phyloP scores from a whole-genome alignment of 2,329 filamentous ascomycete species.

The Didymella exigua region DNA sequence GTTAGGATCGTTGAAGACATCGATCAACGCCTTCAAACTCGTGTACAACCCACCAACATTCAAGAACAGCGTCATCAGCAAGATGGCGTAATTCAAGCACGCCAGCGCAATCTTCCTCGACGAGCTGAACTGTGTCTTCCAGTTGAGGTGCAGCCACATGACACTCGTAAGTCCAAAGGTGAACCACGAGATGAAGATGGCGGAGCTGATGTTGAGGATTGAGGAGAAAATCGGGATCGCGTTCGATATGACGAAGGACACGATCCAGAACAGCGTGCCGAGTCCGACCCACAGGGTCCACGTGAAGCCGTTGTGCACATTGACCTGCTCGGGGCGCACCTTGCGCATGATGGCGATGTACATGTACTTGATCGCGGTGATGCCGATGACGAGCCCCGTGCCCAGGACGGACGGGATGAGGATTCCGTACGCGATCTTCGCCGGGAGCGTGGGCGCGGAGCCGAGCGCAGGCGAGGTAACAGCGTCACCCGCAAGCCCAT shows the following conservation, averaged over 20 bases:
- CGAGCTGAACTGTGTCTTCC: conserved; percentile 36
- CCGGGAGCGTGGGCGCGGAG: conserved; percentile 61
- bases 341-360: conserved; percentile 65
- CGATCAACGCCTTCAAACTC: conserved; percentile 34
- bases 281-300: conserved; percentile 70
- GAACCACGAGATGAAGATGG: conserved; percentile 70
- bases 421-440: conserved; percentile 70
- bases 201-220: conserved; percentile 64
- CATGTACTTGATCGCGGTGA: conserved; percentile 69
- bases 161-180: conserved; percentile 56
- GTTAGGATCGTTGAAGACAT: conserved; percentile 36
- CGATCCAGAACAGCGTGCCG: conserved; percentile 58
- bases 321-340: conserved; percentile 30
- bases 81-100: conserved; percentile 52
- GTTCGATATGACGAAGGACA: conserved; percentile 52
- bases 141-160: conserved; percentile 57
- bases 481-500: conserved; percentile 65
- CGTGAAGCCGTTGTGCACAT: conserved; percentile 55
- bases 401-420: conserved; percentile 73
- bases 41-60: conserved; percentile 36
- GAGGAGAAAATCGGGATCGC: conserved; percentile 65
- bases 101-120: conserved; percentile 52
- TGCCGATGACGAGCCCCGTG: conserved; percentile 71
- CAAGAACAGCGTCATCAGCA: conserved; percentile 41
- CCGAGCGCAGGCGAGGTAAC: conserved; percentile 71